A percentile compares a stretch with the other conserved stretches of the same genome.
Evolutionary conservation across 1,139 yeast genomes (phyloP).

Genomic region (Yamadazyma atmosphaerica): DNA sequence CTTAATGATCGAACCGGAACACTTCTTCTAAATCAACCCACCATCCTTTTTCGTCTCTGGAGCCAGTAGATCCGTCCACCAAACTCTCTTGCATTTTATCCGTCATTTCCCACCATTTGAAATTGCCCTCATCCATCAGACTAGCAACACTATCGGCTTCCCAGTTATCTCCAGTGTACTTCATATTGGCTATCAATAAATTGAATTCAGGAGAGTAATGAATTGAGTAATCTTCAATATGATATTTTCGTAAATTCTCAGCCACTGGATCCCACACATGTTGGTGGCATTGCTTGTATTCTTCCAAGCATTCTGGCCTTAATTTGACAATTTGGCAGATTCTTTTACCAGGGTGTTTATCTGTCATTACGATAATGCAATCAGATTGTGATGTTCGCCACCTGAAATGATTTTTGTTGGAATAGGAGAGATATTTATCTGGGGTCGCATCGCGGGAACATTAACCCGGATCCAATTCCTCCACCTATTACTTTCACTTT

Average conservation of each 20-base stretch:
- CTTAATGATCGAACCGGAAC: constrained; percentile 27
- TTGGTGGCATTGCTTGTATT: constrained; percentile 30
- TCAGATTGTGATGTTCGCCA: background rate
- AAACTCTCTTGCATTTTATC: constrained; percentile 36
- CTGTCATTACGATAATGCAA: constrained; percentile 7
- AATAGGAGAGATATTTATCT: background rate
- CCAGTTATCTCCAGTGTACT: constrained; percentile 36
- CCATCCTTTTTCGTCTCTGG: constrained; percentile 37
- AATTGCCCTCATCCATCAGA: constrained; percentile 31
- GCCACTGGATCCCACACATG: constrained; percentile 28
- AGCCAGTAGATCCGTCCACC: constrained; percentile 33
- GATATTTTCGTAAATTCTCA: constrained; percentile 27
- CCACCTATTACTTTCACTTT: no score
- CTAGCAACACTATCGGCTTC: constrained; percentile 28
- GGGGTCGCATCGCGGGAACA: no score
- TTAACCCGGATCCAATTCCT: no score
- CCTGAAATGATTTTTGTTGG: background rate
- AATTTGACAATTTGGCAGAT: constrained; percentile 36
- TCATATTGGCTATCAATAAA: constrained; percentile 31
- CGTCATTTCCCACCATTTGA: constrained; percentile 38
- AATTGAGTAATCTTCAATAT: constrained; percentile 39
- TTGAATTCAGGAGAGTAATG: constrained; percentile 27
- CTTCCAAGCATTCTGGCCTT: constrained; percentile 32
- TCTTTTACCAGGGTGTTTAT: constrained; percentile 26
- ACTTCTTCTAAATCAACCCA: constrained; percentile 36